Conservation (phyloP, 106 monocot species). For the Vanilla planifolia region DNA sequence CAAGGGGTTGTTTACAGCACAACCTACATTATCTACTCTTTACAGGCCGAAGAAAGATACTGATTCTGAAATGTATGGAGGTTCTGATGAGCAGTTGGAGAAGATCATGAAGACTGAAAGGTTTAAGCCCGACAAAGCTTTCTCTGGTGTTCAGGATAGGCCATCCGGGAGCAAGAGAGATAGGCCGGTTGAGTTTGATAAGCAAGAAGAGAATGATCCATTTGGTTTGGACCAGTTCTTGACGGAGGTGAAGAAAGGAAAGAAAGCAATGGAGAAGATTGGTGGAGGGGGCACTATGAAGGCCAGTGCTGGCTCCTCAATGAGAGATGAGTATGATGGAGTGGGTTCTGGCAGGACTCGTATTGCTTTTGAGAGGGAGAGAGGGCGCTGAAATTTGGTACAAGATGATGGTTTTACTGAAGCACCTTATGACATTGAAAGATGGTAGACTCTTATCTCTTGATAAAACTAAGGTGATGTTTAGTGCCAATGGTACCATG, state of each 20-base stretch:
- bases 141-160: slow-evolving; percentile 71
- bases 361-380: slow-evolving; percentile 77
- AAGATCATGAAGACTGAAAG: slow-evolving; percentile 86
- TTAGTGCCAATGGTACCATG: too few species aligned
- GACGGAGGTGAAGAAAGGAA: slow-evolving; percentile 97
- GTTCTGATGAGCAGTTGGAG: slow-evolving; percentile 85
- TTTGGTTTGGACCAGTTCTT: slow-evolving; percentile 95
- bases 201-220: slow-evolving; percentile 89
- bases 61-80: slow-evolving; percentile 86
- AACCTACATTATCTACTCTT: slow-evolving; percentile 88
- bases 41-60: slow-evolving; percentile 87
- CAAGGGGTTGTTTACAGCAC: slow-evolving; percentile 87
- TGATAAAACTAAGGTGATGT: too few species aligned
- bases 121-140: slow-evolving; percentile 91
- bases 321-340: slow-evolving; percentile 84
- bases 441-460: too few species aligned
- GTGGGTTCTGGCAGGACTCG: slow-evolving; percentile 88
- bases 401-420: too few species aligned
- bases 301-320: slow-evolving; percentile 86
- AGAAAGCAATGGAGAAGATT: slow-evolving; percentile 94
- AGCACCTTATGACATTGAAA: too few species aligned
- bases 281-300: slow-evolving; percentile 96
- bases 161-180: slow-evolving; percentile 76
- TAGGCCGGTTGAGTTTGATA: slow-evolving; percentile 84
- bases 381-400: slow-evolving; percentile 28